Base-by-base conservation (phyloP, 805 yeast genomes). In the Wickerhamiella vanderwaltii region DNA sequence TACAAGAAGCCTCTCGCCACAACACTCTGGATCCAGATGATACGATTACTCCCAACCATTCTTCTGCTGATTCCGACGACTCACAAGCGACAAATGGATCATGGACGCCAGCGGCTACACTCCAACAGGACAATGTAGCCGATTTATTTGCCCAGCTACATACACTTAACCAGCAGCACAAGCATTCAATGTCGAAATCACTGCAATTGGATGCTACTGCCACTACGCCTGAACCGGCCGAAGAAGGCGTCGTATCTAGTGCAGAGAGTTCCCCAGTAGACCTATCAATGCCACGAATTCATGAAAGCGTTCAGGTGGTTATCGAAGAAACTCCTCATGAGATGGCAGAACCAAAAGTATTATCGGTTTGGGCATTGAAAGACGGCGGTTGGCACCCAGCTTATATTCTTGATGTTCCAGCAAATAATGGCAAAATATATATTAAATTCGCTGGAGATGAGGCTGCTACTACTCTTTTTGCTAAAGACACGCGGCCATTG, bases 321-420 rank as follows among this genome's bases (percentile, higher is more conserved):
- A 37, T 37, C 18, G 34, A 37, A 11, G 40, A 37, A 13, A 37
- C 40, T 9, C 40, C 40, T 4, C 31, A 29, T 15, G 40, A 37
- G 19, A 22, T 18, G 26, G 33, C 16, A 5, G 5, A 18, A 15
- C 23, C 39, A 16, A 35, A 35, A 18, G 28, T 37, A 4, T 20
- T 37, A 13, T 29, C 31, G 2, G 15, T 37, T 9, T 37, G 40
- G 40, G 26, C 26, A 4, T 17, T 20, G 15, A 6, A 20, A 12
- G 26, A 20, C 22, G 36, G 26, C 3, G 11, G n/a, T 9, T 37
- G 40, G 40, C 20, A 34, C 12, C 40, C 40, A 3, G 40, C 33
- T 11, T 37, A 26, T 16, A 16, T 19, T 6, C 40, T 37, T 3
- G 34, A 28, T 11, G n/a, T n/a, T n/a, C n/a, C n/a, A n/a, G 20